A percentile compares a stretch with the other conserved stretches of the same genome.
Evolutionary conservation across 768 basidiomycete genomes (phyloP).

Genomic region (Lyophyllum shimeji): DNA sequence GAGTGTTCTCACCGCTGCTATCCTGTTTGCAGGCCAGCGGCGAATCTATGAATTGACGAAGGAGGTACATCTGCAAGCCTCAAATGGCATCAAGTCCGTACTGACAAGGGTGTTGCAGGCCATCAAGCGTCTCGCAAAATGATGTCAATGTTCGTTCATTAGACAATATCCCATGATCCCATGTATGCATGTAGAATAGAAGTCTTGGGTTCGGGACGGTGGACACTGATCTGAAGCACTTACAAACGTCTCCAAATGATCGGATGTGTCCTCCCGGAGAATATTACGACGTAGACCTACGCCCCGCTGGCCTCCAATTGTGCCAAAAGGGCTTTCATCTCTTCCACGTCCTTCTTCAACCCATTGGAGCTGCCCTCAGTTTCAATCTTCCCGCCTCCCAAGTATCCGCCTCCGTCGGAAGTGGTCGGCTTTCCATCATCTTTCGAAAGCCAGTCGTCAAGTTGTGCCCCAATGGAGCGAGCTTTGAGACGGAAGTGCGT

Average conservation of each 20-base stretch:
- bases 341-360: conserved; percentile 68
- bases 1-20: conserved; percentile 90
- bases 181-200: not conserved
- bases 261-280: not conserved
- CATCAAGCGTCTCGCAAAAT: conserved; percentile 13
- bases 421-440: conserved; percentile 71
- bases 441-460: conserved; percentile 73
- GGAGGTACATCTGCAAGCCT: conserved; percentile 29
- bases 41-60: conserved; percentile 77
- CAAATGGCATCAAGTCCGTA: not conserved
- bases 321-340: conserved; percentile 61
- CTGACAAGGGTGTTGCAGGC: conserved; percentile 8
- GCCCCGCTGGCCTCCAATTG: conserved; percentile 28
- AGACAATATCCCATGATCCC: not conserved
- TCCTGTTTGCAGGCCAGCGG: conserved; percentile 88
- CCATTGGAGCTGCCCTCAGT: conserved; percentile 53
- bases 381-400: conserved; percentile 27
- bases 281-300: not conserved
- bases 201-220: not conserved
- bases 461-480: conserved; percentile 61
- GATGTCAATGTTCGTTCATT: not conserved
- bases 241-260: too few species aligned
- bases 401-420: conserved; percentile 53
- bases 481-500: conserved; percentile 93
- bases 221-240: not conserved